phyloP scores from a whole-genome alignment of 1,284 basidiomycete species.

The Cystobasidium slooffiae region DNA sequence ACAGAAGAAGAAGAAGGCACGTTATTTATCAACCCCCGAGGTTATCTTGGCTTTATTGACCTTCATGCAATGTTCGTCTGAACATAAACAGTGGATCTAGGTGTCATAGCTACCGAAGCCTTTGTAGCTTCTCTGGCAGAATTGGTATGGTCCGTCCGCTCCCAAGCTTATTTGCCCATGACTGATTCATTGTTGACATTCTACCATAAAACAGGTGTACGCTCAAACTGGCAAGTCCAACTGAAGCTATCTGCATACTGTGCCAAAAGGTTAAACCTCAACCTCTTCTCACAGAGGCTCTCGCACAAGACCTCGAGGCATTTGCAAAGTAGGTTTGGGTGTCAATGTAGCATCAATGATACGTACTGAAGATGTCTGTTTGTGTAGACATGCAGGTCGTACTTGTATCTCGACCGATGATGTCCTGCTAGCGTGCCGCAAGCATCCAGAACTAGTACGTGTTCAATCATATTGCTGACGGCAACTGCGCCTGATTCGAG shows the following conservation, averaged over 20 bases:
- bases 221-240: conserved; percentile 25
- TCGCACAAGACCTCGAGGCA: conserved; percentile 35
- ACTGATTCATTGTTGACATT: background rate
- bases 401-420: conserved; percentile 27
- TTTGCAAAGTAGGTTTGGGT: conserved; percentile 19
- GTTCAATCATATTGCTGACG: too few species aligned
- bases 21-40: background rate
- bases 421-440: conserved; percentile 31
- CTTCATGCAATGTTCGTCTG: background rate
- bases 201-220: conserved; percentile 26
- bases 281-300: conserved; percentile 10
- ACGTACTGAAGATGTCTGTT: background rate
- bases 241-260: background rate
- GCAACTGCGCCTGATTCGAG: too few species aligned
- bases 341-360: background rate
- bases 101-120: conserved; percentile 40
- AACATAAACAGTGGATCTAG: conserved; percentile 21
- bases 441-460: conserved; percentile 36
- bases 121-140: conserved; percentile 41
- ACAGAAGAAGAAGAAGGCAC: conserved; percentile 39
- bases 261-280: background rate
- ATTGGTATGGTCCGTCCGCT: conserved; percentile 11
- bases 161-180: background rate
- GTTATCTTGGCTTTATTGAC: background rate
- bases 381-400: conserved; percentile 27